Conservation (phyloP, 495 filamentous ascomycete species). For the Podospora pseudopauciseta region DNA sequence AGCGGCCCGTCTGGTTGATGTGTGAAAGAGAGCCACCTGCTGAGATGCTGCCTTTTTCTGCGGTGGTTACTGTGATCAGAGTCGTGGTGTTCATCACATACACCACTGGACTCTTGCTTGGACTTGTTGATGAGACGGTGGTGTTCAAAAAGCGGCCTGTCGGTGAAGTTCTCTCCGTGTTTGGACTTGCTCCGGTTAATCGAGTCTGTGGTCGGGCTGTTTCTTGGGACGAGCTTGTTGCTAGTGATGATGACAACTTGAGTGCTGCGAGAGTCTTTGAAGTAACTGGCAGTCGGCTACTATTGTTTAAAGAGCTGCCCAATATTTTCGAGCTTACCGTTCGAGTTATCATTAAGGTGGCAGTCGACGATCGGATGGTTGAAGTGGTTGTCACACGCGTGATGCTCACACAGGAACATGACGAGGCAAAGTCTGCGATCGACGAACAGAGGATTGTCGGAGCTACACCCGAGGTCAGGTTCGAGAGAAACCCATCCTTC, state of each 20-base stretch:
- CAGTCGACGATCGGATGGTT: neutral
- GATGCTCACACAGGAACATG: conserved; percentile 2
- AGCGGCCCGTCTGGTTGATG: neutral
- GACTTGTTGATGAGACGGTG: neutral
- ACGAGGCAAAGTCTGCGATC: neutral
- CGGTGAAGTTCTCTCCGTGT: neutral
- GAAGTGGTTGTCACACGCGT: neutral
- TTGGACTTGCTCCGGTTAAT: neutral
- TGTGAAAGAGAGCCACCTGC: neutral
- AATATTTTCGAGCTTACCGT: neutral
- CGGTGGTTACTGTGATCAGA: conserved; percentile 1
- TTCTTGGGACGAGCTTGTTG: neutral
- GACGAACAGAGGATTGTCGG: neutral
- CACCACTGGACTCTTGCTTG: neutral
- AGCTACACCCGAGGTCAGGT: neutral
- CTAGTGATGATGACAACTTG: neutral
- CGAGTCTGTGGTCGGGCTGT: neutral
- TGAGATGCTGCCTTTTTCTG: neutral
- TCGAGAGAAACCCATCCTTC: neutral
- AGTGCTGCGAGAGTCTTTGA: neutral
- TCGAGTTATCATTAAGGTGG: neutral
- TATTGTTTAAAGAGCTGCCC: neutral
- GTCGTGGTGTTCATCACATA: conserved; percentile 1
- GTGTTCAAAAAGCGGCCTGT: conserved; percentile 5
- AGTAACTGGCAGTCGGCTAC: neutral